Conservation (phyloP, 192 early-diverging fungal genomes). For the Coemansia sp. region DNA sequence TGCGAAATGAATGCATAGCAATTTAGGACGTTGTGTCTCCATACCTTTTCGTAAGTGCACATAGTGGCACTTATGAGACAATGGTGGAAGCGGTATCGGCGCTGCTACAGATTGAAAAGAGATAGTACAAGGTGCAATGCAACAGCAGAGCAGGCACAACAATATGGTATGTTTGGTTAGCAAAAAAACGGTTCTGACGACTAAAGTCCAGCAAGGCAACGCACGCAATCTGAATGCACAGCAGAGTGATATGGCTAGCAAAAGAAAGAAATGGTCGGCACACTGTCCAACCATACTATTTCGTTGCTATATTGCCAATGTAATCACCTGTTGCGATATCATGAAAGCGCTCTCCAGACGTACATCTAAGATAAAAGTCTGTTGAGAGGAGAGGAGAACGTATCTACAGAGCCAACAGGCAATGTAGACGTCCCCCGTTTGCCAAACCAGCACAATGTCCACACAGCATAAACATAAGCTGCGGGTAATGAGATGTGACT, state of each 20-base stretch:
- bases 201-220: slow-evolving; percentile 50
- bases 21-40: background rate
- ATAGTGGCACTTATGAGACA: slow-evolving; percentile 64
- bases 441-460: slow-evolving; percentile 42
- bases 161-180: slow-evolving; percentile 8
- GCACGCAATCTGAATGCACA: slow-evolving; percentile 4
- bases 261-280: background rate
- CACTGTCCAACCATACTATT: background rate
- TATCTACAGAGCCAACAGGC: slow-evolving; percentile 13
- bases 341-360: slow-evolving; percentile 28
- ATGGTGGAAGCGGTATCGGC: slow-evolving; percentile 79
- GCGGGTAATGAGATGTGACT: slow-evolving; percentile 10
- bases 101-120: slow-evolving; percentile 58
- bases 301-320: background rate
- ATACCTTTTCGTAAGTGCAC: background rate
- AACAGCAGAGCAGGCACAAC: background rate
- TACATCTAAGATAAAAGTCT: background rate
- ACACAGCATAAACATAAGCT: slow-evolving; percentile 11
- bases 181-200: slow-evolving; percentile 23
- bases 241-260: background rate
- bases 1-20: background rate
- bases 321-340: background rate
- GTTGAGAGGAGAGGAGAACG: slow-evolving; percentile 8
- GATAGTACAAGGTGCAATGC: slow-evolving; percentile 8
- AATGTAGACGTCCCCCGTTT: slow-evolving; percentile 11